Conservation (phyloP, 805 yeast species). For the Suhomyces pyralidae region DNA sequence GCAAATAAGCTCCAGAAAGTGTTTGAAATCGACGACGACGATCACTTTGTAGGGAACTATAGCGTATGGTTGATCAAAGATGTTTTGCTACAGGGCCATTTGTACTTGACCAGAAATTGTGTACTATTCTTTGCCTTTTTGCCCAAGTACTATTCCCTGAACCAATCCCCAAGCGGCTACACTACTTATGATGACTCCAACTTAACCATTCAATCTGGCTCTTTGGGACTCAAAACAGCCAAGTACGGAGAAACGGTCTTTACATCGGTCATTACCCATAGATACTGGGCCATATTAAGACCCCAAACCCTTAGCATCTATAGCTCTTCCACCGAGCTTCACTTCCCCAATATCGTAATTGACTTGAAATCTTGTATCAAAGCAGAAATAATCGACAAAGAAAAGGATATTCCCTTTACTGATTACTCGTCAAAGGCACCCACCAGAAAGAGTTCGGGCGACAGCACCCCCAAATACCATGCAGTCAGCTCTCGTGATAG, state of each 20-base stretch:
- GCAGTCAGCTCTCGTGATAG: neutral
- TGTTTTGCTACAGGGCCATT: constrained; percentile 81
- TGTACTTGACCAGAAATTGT: constrained; percentile 64
- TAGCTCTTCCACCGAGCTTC: constrained; percentile 70
- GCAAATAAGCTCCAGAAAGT: constrained; percentile 35
- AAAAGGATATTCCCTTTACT: constrained; percentile 1
- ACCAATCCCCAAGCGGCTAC: neutral
- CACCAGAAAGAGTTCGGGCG: neutral
- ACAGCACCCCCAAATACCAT: neutral
- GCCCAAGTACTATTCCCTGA: constrained; percentile 42
- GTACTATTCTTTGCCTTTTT: constrained; percentile 75
- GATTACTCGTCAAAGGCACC: neutral
- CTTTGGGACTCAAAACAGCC: constrained; percentile 37
- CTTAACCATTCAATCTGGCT: constrained; percentile 31
- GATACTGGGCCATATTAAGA: constrained; percentile 81
- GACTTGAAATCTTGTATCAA: constrained; percentile 63
- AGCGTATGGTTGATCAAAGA: constrained; percentile 80
- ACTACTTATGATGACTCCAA: constrained; percentile 23
- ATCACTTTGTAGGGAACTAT: constrained; percentile 57
- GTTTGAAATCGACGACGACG: constrained; percentile 50
- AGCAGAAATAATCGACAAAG: constrained; percentile 49
- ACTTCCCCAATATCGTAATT: constrained; percentile 76
- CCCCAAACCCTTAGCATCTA: constrained; percentile 68
- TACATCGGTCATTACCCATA: constrained; percentile 34
- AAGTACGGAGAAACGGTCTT: constrained; percentile 38